phyloP scores from a whole-genome alignment of 2,329 filamentous ascomycete genomes.

The Aspergillus amoenus region DNA sequence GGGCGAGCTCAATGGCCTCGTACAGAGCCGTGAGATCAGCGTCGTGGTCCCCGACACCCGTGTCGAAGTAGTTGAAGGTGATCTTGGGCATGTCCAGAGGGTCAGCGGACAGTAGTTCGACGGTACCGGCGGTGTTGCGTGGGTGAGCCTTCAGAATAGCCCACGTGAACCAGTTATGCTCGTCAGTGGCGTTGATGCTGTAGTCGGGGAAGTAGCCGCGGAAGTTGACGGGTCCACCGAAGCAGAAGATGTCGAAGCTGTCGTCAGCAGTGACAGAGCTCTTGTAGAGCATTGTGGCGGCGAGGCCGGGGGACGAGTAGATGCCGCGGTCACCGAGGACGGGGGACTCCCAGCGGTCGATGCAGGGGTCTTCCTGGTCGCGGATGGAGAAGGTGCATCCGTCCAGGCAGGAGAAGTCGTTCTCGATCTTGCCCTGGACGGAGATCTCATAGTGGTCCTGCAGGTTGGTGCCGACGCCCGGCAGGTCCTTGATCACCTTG shows the following conservation, averaged over 20 bases:
- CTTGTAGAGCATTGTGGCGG: slow-evolving; percentile 47
- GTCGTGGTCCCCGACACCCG: slow-evolving; percentile 44
- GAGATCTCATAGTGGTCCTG: slow-evolving; percentile 53
- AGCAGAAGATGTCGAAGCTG: slow-evolving; percentile 56
- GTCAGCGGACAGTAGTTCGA: slow-evolving; percentile 60
- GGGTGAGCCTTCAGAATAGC: slow-evolving; percentile 60
- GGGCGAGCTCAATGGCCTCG: slow-evolving; percentile 56
- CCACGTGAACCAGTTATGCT: slow-evolving; percentile 47
- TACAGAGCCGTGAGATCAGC: slow-evolving; percentile 53
- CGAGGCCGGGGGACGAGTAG: slow-evolving; percentile 54
- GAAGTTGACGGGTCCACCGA: slow-evolving; percentile 57
- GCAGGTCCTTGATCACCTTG: slow-evolving; percentile 53
- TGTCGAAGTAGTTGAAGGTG: slow-evolving; percentile 58
- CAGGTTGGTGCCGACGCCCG: slow-evolving; percentile 64
- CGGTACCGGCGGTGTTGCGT: slow-evolving; percentile 61
- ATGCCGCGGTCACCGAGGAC: slow-evolving; percentile 38
- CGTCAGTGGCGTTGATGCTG: slow-evolving; percentile 43
- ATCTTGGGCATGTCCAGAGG: slow-evolving; percentile 65
- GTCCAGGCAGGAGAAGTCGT: slow-evolving; percentile 39
- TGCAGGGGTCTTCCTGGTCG: slow-evolving; percentile 40
- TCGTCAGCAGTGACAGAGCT: slow-evolving; percentile 40
- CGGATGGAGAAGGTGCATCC: slow-evolving; percentile 32
- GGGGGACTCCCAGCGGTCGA: slow-evolving; percentile 44
- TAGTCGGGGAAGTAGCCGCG: slow-evolving; percentile 52
- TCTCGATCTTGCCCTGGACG: slow-evolving; percentile 34